Conservation (phyloP, 2,329 filamentous ascomycete species). For the Fusarium tuaranense region DNA sequence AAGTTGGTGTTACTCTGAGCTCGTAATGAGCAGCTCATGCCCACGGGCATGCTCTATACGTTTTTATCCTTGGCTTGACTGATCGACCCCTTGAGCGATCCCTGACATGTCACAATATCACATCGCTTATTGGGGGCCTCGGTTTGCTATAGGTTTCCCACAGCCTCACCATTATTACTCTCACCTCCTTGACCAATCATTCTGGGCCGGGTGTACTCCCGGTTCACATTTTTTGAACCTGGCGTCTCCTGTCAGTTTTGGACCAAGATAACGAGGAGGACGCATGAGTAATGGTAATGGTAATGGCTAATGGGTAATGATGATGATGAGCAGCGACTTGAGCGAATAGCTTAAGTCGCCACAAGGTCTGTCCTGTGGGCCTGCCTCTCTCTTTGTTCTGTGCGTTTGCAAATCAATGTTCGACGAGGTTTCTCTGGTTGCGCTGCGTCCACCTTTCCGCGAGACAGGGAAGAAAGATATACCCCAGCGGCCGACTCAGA, state of each 20-base stretch:
- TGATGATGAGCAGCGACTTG: constrained; percentile 26
- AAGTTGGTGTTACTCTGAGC: constrained; percentile 66
- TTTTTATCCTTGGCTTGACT: constrained; percentile 37
- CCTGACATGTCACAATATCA: neutral
- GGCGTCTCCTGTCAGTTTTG: constrained; percentile 17
- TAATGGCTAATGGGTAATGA: constrained; percentile 33
- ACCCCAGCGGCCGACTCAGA: constrained; percentile 8
- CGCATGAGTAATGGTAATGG: constrained; percentile 29
- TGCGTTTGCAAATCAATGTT: constrained; percentile 5
- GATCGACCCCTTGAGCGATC: constrained; percentile 5
- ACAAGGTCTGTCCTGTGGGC: constrained; percentile 5
- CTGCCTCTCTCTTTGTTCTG: neutral
- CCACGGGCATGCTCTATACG: constrained; percentile 42
- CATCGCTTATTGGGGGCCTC: constrained; percentile 9
- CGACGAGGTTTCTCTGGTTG: constrained; percentile 22
- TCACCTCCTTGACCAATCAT: constrained; percentile 13
- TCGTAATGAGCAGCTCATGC: constrained; percentile 52
- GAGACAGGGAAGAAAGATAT: constrained; percentile 22
- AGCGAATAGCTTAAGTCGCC: constrained; percentile 18
- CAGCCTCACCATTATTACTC: constrained; percentile 27
- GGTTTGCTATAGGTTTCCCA: constrained; percentile 27
- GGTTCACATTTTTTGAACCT: constrained; percentile 16
- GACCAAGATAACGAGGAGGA: constrained; percentile 14
- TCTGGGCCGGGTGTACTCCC: constrained; percentile 7
- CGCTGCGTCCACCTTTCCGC: constrained; percentile 11